Base-by-base conservation (phyloP, 2,329 filamentous ascomycete species). In the Colletotrichum lupini region DNA sequence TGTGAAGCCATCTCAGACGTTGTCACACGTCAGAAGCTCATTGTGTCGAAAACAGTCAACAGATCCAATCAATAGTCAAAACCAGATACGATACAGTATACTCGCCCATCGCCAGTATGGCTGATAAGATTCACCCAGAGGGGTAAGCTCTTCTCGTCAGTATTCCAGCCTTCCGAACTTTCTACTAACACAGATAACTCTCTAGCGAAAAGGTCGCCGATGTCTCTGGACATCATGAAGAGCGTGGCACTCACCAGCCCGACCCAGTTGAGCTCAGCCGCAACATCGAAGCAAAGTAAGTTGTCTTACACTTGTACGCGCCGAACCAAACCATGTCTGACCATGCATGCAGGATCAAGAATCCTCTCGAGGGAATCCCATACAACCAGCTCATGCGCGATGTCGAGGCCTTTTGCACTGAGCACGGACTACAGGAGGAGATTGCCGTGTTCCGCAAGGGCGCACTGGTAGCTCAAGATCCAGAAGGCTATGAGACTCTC, bases 401-500 rank as follows among this genome's bases (percentile, higher is more conserved):
- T 77, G 91, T 91, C 37, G 86, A 90, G 64, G 84, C 85, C n/a
- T 94, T 93, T 77, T 92, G 91, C 52, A 83, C 84, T 16, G 82
- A 87, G 55, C 89, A 92, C 76, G 86, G 86, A 28, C 85, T 95
- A 30, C 81, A 83, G 2, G 88, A 92, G 67, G 87, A 92, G 75
- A 82, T 90, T 3, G 82, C 84, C 4, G 79, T 92, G 19, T 86
- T 95, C 64, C 86, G 88, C 64, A 92, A 92, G 77, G 94, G 93
- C 42, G 94, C 93, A 4, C 85, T 96, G 12, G 88, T 95, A 22
- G 94, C 94, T 3, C 92, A 94, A 80, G 90, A 92, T 76, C 93
- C 93, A 0, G 83, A 84, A 9, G 85, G 86, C 35, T 93, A 85
- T 79, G 92, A 94, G 70, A 84, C 87, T 42, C 86, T 95, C 53